These are phyloP conservation scores for Agapanthus africanus DNA, from an alignment of 106 monocot genomes.

Conservation along the genomic window DNA sequence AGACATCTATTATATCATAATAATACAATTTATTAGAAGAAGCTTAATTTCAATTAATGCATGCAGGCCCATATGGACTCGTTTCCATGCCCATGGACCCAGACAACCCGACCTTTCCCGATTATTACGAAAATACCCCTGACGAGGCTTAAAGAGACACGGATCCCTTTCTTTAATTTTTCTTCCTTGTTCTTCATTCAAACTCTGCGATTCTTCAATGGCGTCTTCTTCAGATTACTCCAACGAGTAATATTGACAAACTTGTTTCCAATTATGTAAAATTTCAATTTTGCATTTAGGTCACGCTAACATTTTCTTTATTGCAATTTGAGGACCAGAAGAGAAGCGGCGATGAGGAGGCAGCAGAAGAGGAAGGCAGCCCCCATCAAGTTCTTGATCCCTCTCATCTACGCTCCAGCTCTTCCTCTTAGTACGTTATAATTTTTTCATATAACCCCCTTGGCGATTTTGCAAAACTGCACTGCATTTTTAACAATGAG, in stretches of 20 bases:
- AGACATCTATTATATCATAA: no score
- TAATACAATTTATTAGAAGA: no score
- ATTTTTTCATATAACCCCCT: not conserved
- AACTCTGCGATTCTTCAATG: conserved; percentile 8
- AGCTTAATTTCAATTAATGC: no score
- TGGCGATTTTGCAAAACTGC: no score
- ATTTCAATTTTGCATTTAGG: not conserved
- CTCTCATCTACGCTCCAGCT: conserved; percentile 82
- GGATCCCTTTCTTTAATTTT: conserved; percentile 4
- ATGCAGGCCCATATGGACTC: no score
- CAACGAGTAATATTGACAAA: conserved; percentile 8
- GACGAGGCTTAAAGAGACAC: no score
- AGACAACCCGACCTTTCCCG: no score
- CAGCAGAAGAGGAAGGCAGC: conserved; percentile 36
- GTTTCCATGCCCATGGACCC: no score
- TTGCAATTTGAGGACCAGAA: conserved; percentile 3
- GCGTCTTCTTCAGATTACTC: conserved; percentile 31
- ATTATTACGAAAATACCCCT: no score
- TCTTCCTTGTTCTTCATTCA: not conserved
- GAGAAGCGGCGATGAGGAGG: conserved; percentile 26
- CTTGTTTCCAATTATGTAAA: not conserved
- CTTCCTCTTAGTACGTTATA: conserved; percentile 70
- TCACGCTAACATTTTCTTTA: not conserved
- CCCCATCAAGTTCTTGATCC: conserved; percentile 48
- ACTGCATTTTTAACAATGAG: no score